Percentiles rank a stretch among this genome's conserved stretches.
Conservation (phyloP, 805 yeast species). For the Candida corydali region DNA sequence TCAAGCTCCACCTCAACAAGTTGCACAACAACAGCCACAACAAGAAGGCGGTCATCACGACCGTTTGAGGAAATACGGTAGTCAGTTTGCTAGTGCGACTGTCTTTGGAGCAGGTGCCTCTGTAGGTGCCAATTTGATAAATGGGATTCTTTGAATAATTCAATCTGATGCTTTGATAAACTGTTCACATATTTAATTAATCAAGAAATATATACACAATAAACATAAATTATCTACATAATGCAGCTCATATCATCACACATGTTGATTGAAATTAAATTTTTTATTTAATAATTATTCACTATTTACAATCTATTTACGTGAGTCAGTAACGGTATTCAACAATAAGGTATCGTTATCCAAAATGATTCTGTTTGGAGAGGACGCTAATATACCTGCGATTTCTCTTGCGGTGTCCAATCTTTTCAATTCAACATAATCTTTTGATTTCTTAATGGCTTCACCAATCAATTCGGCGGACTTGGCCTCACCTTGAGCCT, state of each 20-base stretch:
- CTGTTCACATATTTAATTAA: no score
- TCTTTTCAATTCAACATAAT: conserved; percentile 94
- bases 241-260: no score
- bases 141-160: conserved; percentile 65
- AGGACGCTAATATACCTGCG: conserved; percentile 75
- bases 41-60: conserved; percentile 12
- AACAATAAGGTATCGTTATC: conserved; percentile 90
- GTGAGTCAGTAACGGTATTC: conserved; percentile 79
- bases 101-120: conserved; percentile 97
- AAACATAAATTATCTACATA: no score
- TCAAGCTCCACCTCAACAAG: conserved; percentile 9
- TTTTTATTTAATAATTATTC: neutral
- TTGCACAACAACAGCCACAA: conserved; percentile 16
- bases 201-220: no score
- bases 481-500: conserved; percentile 97
- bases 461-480: conserved; percentile 98
- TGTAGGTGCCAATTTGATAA: conserved; percentile 77
- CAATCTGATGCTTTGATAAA: no score
- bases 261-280: neutral
- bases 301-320: conserved; percentile 33
- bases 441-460: conserved; percentile 93
- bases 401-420: conserved; percentile 96
- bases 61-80: conserved; percentile 61
- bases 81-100: conserved; percentile 87
- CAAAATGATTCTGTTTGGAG: conserved; percentile 88